Evolutionary conservation across 2,329 filamentous ascomycete species (phyloP).

Genomic region (Aspergillus sp.): DNA sequence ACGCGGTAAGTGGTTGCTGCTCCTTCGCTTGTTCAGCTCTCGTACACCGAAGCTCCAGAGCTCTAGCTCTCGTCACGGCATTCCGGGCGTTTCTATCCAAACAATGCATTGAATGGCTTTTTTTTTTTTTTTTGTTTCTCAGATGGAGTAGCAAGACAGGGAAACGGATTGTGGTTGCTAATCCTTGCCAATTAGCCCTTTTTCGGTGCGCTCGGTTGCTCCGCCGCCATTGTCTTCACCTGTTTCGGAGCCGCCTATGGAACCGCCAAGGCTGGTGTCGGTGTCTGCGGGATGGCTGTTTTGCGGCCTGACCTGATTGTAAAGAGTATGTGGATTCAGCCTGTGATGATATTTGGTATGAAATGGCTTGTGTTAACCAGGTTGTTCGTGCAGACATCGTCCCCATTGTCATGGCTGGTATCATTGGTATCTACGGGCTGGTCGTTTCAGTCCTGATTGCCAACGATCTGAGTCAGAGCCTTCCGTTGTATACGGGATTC

Average conservation of each 20-base stretch:
- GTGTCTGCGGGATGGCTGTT: constrained; percentile 97
- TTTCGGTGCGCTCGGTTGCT: constrained; percentile 97
- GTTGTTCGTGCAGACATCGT: constrained; percentile 70
- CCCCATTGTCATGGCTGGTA: constrained; percentile 99
- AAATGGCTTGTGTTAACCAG: not conserved
- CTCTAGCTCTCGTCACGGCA: not conserved
- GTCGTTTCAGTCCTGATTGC: constrained; percentile 84
- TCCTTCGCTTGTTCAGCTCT: not conserved
- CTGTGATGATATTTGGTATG: too few species aligned
- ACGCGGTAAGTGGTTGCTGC: constrained; percentile 71
- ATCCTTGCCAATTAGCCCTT: constrained; percentile 56
- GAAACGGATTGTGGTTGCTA: constrained; percentile 16
- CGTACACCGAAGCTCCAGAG: not conserved
- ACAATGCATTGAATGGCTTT: not conserved
- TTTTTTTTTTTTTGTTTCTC: not conserved
- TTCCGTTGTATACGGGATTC: constrained; percentile 71
- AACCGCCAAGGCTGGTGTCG: constrained; percentile 97
- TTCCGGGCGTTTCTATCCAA: not conserved
- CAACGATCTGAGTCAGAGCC: constrained; percentile 63
- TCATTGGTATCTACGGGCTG: constrained; percentile 97
- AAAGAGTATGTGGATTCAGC: constrained; percentile 68
- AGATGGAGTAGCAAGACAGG: not conserved
- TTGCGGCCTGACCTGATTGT: constrained; percentile 96
- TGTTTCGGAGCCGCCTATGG: constrained; percentile 96
- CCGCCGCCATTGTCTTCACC: constrained; percentile 89